Evolutionary conservation across 169 alveolate species (phyloP).

Genomic region (Plasmodium knowlesi): DNA sequence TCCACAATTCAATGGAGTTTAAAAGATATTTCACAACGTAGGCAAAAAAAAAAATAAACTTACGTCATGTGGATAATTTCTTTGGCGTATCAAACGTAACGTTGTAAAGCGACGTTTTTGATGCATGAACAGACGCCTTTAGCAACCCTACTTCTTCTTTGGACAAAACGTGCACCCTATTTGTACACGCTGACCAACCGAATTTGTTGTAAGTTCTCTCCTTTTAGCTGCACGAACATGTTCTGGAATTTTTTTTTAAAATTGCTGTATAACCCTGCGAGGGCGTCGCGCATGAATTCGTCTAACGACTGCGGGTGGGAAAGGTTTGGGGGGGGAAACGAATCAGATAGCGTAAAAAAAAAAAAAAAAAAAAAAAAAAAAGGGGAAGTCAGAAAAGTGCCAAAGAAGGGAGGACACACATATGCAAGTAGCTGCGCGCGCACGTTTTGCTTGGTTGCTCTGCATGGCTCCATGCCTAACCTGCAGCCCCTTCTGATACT

Average conservation of each 20-base stretch:
- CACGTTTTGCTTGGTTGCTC: background rate
- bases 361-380: background rate
- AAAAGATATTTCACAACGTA: background rate
- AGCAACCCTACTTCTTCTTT: background rate
- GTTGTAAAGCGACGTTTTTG: background rate
- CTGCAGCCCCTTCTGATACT: constrained; percentile 29
- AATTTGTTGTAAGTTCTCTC: constrained; percentile 18
- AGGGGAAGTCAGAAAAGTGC: background rate
- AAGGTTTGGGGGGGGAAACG: background rate
- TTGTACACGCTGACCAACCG: constrained; percentile 1
- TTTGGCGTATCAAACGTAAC: background rate
- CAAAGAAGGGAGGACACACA: constrained; percentile 1
- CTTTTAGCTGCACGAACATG: constrained; percentile 34
- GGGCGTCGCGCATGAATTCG: constrained; percentile 38
- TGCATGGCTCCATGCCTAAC: constrained; percentile 8
- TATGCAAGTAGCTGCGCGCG: background rate
- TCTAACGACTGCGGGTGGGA: constrained; percentile 23
- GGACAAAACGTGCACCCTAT: background rate
- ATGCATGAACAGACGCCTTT: background rate
- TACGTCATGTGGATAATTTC: background rate
- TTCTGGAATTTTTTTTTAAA: constrained; percentile 37
- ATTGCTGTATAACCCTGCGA: constrained; percentile 18
- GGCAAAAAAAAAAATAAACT: background rate
- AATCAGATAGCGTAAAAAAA: background rate
- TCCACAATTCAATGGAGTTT: background rate